These are phyloP conservation scores for Trichoderma sp. DNA, from an alignment of 2,329 filamentous ascomycete species.

Conservation along the genomic window DNA sequence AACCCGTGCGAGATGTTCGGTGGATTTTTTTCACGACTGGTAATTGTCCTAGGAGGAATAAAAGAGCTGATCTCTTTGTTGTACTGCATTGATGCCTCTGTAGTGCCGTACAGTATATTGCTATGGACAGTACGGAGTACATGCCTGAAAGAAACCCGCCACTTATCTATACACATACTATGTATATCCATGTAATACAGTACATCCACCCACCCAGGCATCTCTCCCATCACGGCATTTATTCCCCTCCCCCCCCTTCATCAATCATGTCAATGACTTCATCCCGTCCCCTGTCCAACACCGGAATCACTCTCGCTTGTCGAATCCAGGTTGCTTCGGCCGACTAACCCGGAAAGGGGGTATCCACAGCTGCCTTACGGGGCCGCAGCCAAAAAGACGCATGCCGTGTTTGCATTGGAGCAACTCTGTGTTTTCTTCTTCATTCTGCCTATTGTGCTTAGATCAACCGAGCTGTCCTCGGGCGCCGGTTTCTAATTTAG, in stretches of 20 bases:
- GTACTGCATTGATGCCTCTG: too few relatives aligned
- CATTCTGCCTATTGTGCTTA: not conserved
- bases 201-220: too few relatives aligned
- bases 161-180: too few relatives aligned
- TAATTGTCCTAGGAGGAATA: too few relatives aligned
- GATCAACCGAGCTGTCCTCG: not conserved
- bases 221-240: not conserved
- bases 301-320: not conserved
- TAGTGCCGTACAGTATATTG: too few relatives aligned
- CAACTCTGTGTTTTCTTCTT: not conserved
- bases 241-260: too few relatives aligned
- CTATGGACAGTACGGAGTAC: too few relatives aligned
- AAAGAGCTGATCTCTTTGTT: too few relatives aligned
- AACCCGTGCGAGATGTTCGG: not conserved
- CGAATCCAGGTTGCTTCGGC: not conserved
- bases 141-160: too few relatives aligned
- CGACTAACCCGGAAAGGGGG: not conserved
- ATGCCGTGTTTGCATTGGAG: too few relatives aligned
- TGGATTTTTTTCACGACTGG: not conserved
- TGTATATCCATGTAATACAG: too few relatives aligned
- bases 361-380: constrained; percentile 1
- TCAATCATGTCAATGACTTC: constrained; percentile 1
- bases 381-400: not conserved
- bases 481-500: not conserved
- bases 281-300: not conserved